Percentiles rank a stretch among this genome's conserved stretches.
These are phyloP conservation scores for Berkeleyomyces rouxiae DNA, from an alignment of 2,329 filamentous ascomycete genomes.

Conservation along the genomic window DNA sequence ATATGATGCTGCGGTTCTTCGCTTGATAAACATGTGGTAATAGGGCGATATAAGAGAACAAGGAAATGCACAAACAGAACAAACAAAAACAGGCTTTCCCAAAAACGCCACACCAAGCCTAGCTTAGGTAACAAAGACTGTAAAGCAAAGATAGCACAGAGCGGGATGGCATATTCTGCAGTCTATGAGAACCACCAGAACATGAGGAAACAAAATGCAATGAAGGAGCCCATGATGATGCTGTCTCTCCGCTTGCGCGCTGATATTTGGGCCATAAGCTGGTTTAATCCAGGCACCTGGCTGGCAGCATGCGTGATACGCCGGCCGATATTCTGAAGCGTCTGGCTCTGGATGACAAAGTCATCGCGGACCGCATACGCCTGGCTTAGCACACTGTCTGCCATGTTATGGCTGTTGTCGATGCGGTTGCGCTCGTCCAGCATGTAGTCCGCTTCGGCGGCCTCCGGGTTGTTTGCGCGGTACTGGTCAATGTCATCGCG, in stretches of 20 bases:
- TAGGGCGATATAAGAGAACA: background rate
- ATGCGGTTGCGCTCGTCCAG: constrained; percentile 71
- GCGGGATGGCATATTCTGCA: background rate
- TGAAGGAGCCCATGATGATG: constrained; percentile 79
- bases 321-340: constrained; percentile 71
- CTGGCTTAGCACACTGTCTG: constrained; percentile 81
- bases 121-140: constrained; percentile 22
- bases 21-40: background rate
- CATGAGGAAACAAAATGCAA: constrained; percentile 79
- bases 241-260: constrained; percentile 90
- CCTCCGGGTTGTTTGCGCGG: constrained; percentile 62
- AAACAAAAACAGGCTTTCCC: constrained; percentile 6
- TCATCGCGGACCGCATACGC: constrained; percentile 93
- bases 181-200: constrained; percentile 50
- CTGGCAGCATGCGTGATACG: constrained; percentile 79
- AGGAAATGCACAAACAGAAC: background rate
- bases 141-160: background rate
- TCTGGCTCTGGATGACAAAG: constrained; percentile 77
- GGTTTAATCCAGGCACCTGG: constrained; percentile 85
- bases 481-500: constrained; percentile 86
- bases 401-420: constrained; percentile 77
- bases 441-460: constrained; percentile 92
- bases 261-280: constrained; percentile 79
- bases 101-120: constrained; percentile 11
- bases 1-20: background rate